phyloP scores from a whole-genome alignment of 176 grass and related monocot genomes.

The Oryza meyeriana region DNA sequence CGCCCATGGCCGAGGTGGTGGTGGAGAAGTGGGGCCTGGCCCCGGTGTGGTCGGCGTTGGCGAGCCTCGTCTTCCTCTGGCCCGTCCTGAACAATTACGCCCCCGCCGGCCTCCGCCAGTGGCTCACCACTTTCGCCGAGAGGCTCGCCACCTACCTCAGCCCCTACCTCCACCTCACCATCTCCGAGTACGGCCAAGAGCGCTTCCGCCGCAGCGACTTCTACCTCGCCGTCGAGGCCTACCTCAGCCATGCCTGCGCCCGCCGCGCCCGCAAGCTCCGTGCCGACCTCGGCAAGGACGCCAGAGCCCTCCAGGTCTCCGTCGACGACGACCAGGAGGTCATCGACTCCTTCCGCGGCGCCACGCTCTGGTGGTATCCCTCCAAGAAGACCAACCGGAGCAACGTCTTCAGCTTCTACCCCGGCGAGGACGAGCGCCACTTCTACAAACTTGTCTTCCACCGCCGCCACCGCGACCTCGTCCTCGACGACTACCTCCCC shows the following conservation, averaged over 20 bases:
- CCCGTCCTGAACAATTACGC: constrained; percentile 46
- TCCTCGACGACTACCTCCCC: constrained; percentile 43
- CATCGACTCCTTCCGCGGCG: constrained; percentile 35
- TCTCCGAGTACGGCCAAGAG: constrained; percentile 44
- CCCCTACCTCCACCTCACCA: constrained; percentile 55
- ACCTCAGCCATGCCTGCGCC: constrained; percentile 53
- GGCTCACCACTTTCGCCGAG: not conserved
- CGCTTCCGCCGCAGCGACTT: constrained; percentile 46
- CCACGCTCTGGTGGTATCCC: constrained; percentile 53
- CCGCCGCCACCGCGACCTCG: constrained; percentile 36
- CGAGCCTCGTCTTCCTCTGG: constrained; percentile 54
- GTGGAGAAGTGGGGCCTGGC: constrained; percentile 32
- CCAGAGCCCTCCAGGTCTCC: constrained; percentile 40
- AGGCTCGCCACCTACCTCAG: constrained; percentile 34
- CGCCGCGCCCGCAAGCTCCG: constrained; percentile 38
- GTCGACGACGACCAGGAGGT: constrained; percentile 72
- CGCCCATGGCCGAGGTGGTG: not conserved
- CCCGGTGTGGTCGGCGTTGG: constrained; percentile 27
- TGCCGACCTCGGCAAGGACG: constrained; percentile 52
- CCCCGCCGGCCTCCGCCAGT: not conserved
- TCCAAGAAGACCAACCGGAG: not conserved
- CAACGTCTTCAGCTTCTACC: constrained; percentile 28
- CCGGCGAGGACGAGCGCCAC: not conserved
- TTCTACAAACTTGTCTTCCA: constrained; percentile 60
- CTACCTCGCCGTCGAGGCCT: constrained; percentile 46